Conservation (phyloP, 768 basidiomycete genomes). For the Leccinum pellstonianum region DNA sequence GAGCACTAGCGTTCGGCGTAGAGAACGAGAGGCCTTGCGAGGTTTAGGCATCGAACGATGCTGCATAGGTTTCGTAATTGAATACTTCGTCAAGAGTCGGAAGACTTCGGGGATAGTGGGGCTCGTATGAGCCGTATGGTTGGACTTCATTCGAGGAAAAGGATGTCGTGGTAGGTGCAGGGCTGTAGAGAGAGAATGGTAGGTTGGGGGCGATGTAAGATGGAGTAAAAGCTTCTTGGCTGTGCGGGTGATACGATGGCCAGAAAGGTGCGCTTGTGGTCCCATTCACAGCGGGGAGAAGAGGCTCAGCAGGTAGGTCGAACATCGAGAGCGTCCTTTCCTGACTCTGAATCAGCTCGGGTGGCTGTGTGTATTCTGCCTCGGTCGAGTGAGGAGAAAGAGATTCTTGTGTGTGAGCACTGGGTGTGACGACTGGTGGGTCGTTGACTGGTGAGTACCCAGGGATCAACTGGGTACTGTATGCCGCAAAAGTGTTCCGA, state of each 20-base stretch:
- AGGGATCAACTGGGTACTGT: background rate
- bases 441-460: too few relatives aligned
- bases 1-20: background rate
- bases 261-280: background rate
- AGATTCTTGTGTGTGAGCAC: too few relatives aligned
- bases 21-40: background rate
- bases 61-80: background rate
- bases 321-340: too few relatives aligned
- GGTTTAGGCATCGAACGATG: too few relatives aligned
- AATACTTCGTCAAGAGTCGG: background rate
- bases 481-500: background rate
- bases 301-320: background rate
- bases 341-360: too few relatives aligned
- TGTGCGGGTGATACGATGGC: background rate
- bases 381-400: too few relatives aligned
- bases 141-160: background rate
- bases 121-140: too few relatives aligned
- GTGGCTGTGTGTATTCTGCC: too few relatives aligned
- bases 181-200: too few relatives aligned
- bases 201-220: background rate
- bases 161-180: background rate
- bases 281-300: background rate
- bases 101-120: background rate
- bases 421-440: too few relatives aligned
- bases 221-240: background rate